Percentiles rank a stretch among this genome's conserved stretches.
These are phyloP conservation scores for Excoecaria cochinchinensis DNA, from an alignment of 345 rosid species.

Conservation along the genomic window DNA sequence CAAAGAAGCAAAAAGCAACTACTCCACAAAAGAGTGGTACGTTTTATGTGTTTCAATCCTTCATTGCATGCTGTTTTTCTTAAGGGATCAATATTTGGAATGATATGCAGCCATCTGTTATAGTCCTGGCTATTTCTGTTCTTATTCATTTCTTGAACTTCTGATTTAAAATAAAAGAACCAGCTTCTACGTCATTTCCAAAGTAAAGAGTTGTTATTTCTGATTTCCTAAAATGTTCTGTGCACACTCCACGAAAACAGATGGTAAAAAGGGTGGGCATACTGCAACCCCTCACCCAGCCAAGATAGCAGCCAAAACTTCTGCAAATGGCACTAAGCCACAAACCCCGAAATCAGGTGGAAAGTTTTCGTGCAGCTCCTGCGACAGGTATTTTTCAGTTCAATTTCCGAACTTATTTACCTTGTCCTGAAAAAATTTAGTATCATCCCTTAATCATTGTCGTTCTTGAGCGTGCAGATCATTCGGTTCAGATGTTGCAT, in stretches of 20 bases:
- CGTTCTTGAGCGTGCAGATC: conserved; percentile 31
- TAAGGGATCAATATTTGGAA: too few species aligned
- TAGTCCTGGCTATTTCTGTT: too few species aligned
- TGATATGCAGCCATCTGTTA: too few species aligned
- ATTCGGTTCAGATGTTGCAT: conserved; percentile 47
- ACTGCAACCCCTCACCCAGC: conserved; percentile 85
- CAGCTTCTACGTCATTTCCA: too few species aligned
- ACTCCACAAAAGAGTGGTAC: conserved; percentile 56
- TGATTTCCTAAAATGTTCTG: too few species aligned
- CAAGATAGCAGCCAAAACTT: conserved; percentile 31
- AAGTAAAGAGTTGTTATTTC: too few species aligned
- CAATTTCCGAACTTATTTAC: too few species aligned
- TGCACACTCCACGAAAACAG: conserved; percentile 26
- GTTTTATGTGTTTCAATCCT: background rate
- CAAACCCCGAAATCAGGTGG: conserved; percentile 72
- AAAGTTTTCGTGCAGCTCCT: conserved; percentile 56
- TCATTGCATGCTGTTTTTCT: too few species aligned
- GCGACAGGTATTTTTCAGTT: conserved; percentile 52
- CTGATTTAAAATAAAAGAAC: too few species aligned
- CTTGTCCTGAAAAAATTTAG: too few species aligned
- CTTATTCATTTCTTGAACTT: too few species aligned
- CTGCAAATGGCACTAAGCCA: conserved; percentile 37
- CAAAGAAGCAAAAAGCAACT: conserved; percentile 57
- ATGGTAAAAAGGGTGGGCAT: conserved; percentile 79
- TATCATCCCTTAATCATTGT: too few species aligned